Evolutionary conservation across 345 rosid genomes (phyloP), one percentile per base, ranked within the genome.

Genomic region (thale cress (Arabidopsis thaliana)): DNA sequence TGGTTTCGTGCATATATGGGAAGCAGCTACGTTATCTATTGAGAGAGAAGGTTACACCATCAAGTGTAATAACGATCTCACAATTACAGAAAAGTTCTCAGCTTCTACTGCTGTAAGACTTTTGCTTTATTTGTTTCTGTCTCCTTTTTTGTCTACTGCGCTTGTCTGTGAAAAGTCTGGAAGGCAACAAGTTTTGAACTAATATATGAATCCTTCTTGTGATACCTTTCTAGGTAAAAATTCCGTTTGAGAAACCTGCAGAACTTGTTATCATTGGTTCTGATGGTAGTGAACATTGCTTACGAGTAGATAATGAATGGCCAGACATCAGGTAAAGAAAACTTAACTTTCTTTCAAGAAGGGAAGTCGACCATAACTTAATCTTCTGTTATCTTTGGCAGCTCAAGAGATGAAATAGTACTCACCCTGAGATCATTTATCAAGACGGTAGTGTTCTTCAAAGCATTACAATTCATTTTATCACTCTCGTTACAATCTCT

Each of bases 361-460:
- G 70, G 9, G 49, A 59, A 8, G 37, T 71, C 16, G 8, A 42
- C 14, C 51, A 65, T 25, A 57, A 46, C 14, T 30, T 67, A 12
- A 38, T 77, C 12, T 55, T 67, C 25, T 67, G 37, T 37, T 69
- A 32, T 82, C 34, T 84, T 78, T 60, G 51, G 90, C 97, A 94
- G 97, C 79, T 81, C 87, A 46, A 87, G 98, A 83, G 98, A 94
- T 73, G 77, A 86, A 57, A 88, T 94, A 75, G 96, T 91, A 55
- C 88, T 89, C 69, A 87, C 86, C 65, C 71, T 91, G 81, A 91
- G 96, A 81, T 79, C 84, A 13, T 91, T 94, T 72, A 71, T 32
- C 51, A 65, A 20, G 69, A 46, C 52, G 76, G 79, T 69, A 64
- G 65, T 55, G 59, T 45, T 48, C 42, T 74, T 57, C 13, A 45